These are phyloP conservation scores for Golubevia pallescens DNA, from an alignment of 1,284 basidiomycete species.

Conservation along the genomic window DNA sequence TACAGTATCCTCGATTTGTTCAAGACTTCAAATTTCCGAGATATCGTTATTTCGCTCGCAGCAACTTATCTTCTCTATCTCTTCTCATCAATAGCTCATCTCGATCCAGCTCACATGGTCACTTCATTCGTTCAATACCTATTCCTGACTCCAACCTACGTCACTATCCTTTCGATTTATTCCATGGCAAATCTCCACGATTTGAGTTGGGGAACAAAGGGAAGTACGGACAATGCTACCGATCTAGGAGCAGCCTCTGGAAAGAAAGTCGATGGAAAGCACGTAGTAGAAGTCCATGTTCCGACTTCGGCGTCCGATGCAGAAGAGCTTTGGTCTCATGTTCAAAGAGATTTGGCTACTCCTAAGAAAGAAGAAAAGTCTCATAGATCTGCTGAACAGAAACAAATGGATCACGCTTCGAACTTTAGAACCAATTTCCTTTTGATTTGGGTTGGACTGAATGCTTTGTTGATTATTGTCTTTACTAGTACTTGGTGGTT, in stretches of 20 bases:
- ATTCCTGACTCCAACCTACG: slow-evolving; percentile 70
- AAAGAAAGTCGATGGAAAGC: slow-evolving; percentile 85
- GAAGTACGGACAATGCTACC: slow-evolving; percentile 81
- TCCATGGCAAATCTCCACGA: slow-evolving; percentile 22
- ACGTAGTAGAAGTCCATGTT: slow-evolving; percentile 81
- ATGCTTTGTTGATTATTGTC: slow-evolving; percentile 17
- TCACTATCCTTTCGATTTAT: slow-evolving; percentile 77
- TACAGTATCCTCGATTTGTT: slow-evolving; percentile 67
- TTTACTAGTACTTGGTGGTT: slow-evolving; percentile 16
- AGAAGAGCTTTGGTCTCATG: slow-evolving; percentile 79
- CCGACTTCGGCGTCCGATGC: slow-evolving; percentile 78
- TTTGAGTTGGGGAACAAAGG: slow-evolving; percentile 77
- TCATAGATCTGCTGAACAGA: slow-evolving; percentile 83
- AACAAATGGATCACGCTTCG: slow-evolving; percentile 83
- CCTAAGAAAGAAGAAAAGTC: slow-evolving; percentile 72
- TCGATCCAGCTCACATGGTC: slow-evolving; percentile 93
- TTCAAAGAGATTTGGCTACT: slow-evolving; percentile 72
- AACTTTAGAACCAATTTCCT: slow-evolving; percentile 70
- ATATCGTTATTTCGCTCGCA: slow-evolving; percentile 77
- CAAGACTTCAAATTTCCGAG: slow-evolving; percentile 75
- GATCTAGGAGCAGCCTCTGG: slow-evolving; percentile 77
- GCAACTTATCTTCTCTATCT: slow-evolving; percentile 90
- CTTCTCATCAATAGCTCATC: slow-evolving; percentile 80
- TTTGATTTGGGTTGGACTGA: slow-evolving; percentile 9
- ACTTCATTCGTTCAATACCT: slow-evolving; percentile 75